These are phyloP conservation scores for Aegilops umbellulata DNA, from an alignment of 176 grass and related monocot genomes.

Conservation along the genomic window DNA sequence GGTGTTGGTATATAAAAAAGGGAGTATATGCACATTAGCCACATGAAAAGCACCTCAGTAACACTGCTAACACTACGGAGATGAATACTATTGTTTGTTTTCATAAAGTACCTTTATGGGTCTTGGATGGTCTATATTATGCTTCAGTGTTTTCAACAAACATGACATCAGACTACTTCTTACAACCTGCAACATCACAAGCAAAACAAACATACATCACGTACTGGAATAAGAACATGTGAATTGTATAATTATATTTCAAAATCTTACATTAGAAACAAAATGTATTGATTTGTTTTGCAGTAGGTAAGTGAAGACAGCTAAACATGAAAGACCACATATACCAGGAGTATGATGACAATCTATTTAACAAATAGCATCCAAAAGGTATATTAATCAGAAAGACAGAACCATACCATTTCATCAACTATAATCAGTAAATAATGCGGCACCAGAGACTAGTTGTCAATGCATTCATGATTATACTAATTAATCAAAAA, in stretches of 20 bases:
- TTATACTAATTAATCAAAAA: neutral
- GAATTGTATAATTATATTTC: neutral
- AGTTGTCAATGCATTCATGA: neutral
- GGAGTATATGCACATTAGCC: neutral
- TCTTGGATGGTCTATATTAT: slow-evolving; percentile 95
- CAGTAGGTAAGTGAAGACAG: neutral
- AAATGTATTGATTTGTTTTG: slow-evolving; percentile 7
- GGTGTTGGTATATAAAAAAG: neutral
- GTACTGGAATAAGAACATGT: neutral
- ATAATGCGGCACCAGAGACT: neutral
- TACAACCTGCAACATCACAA: slow-evolving; percentile 67
- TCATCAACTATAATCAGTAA: neutral
- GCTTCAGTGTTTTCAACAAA: slow-evolving; percentile 96
- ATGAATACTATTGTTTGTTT: slow-evolving; percentile 3
- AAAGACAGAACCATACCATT: neutral
- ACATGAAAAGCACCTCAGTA: neutral
- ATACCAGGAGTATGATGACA: neutral
- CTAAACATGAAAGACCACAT: neutral
- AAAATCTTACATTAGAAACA: neutral
- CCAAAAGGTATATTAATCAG: neutral
- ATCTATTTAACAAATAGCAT: neutral
- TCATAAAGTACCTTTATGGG: slow-evolving; percentile 75
- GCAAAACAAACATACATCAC: neutral
- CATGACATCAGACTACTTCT: slow-evolving; percentile 86
- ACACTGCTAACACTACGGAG: neutral